Base-by-base conservation (phyloP, 352 stramenopile genomes). In the Globisporangium viniferum region DNA sequence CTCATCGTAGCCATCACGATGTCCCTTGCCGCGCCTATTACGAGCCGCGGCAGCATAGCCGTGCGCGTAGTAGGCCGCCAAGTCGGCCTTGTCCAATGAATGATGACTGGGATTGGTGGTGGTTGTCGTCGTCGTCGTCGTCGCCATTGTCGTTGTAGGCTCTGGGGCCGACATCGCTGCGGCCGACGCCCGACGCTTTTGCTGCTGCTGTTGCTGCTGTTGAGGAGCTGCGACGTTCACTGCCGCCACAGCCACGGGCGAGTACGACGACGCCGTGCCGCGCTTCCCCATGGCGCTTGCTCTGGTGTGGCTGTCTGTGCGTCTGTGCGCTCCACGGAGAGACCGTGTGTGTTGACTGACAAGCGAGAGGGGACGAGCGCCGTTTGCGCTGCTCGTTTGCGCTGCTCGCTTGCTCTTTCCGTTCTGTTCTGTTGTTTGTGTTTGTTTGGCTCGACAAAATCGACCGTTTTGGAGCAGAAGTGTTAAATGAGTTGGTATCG, bases 261-360 rank as follows among this genome's bases (percentile, higher is more conserved):
- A 64, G 59, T 56, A 53, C 39, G 59, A 20, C 6, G 59, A 33
- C 14, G 59, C 5, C 14, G 14, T n/a, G 56, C 35, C 36, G 24
- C 59, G 59, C 59, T 64, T 53, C 59, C 18, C 39, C 59, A 64
- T 64, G 12, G 2, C 20, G 5, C n/a, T 27, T 54, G 20, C 20
- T 24, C 20, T 59, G 15, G 53, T 8, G 15, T n/a, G 41, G 41
- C 41, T 48, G 5, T 0, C 14, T 20, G 39, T 6, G 10, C 15
- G 39, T 6, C 36, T 44, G 36, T 44, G 10, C 9, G 10, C 10
- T 44, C 36, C 36, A 18, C 10, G 10, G 36, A 15, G 55, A 24
- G 55, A 9, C 27, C 35, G 55, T 29, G 55, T 10, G 14, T 14
- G 36, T 24, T 56, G 49, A 56, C 22, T 56, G 49, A 31, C 49